Evolutionary conservation across 1,139 yeast species (phyloP), one percentile per base, ranked within the genome.

Genomic region (Groenewaldozyma auringiensis): DNA sequence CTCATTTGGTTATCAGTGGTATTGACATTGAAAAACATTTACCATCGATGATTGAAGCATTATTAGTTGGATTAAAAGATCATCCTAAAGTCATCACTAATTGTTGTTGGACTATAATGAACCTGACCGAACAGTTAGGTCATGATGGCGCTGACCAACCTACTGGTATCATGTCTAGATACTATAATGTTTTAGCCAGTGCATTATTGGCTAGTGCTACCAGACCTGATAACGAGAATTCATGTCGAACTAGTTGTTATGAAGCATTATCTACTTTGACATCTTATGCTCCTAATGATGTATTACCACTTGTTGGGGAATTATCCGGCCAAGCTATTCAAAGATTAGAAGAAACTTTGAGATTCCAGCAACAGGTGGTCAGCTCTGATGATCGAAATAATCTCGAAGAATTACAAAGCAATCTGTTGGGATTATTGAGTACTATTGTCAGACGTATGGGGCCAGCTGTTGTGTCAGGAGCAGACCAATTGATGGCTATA

Each of bases 61-160:
- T 92, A 51, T 67, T 82, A 38, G 65, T 72, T 38, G 98, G 98
- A 14, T 73, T 92, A 54, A 77, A 75, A 54, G 97, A 89, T 64
- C 94, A 87, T 64, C 88, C 96, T 41, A 86, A 84, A 66, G 95
- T 92, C 29, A 78, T 92, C 3, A 86, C 96, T 29, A 92, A 94
- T 70, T 88, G 96, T 68, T 87, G 97, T 66, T 92, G 98, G 98
- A 82, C 96, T 3, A 74, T 92, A 50, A 92, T 92, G 70, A 92
- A 92, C 64, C 72, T 92, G 54, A 77, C 85, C 39, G 97, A 92
- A 65, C 96, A 88, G 64, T 69, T 89, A 50, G 78, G 84, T 53
- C 64, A 61, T 25, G 83, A 81, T 45, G 81, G 81, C 11, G 71
- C 77, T 1, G 64, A 67, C 31, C 68, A 68, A 41, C 77, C 75